Evolutionary conservation across 1,284 basidiomycete species (phyloP).

Genomic region (Moniliella sp.): DNA sequence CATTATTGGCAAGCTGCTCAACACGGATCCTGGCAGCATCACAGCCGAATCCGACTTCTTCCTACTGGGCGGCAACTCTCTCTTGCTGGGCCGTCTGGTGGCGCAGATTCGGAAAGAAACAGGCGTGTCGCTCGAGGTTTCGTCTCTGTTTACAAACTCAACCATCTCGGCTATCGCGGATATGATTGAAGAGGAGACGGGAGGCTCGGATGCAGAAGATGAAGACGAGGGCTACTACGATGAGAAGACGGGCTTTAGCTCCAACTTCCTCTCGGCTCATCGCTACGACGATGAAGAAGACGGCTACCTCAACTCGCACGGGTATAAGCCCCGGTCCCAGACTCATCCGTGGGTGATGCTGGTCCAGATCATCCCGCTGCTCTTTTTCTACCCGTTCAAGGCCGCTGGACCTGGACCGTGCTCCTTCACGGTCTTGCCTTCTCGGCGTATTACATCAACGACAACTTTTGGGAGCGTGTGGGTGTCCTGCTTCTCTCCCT

Average conservation of each 20-base stretch:
- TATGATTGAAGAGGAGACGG: conserved; percentile 24
- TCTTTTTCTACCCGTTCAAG: conserved; percentile 33
- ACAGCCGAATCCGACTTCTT: conserved; percentile 34
- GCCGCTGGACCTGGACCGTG: conserved; percentile 33
- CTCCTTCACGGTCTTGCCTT: conserved; percentile 32
- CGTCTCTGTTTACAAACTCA: conserved; percentile 30
- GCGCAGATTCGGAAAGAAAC: conserved; percentile 32
- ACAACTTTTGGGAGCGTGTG: conserved; percentile 32
- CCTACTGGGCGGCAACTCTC: conserved; percentile 31
- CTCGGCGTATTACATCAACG: conserved; percentile 31
- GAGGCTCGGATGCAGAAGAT: conserved; percentile 18
- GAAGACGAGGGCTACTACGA: conserved; percentile 22
- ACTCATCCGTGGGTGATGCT: conserved; percentile 28
- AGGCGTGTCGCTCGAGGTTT: conserved; percentile 27
- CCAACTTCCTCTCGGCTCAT: conserved; percentile 18
- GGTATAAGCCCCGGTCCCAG: conserved; percentile 28
- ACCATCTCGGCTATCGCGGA: conserved; percentile 28
- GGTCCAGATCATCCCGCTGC: conserved; percentile 23
- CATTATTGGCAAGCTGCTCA: conserved; percentile 29
- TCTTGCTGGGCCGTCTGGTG: conserved; percentile 29
- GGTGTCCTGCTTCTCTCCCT: conserved; percentile 28
- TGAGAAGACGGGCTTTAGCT: conserved; percentile 19
- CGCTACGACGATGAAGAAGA: conserved; percentile 25
- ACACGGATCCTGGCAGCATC: conserved; percentile 31
- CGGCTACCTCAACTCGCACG: conserved; percentile 24